phyloP scores from a whole-genome alignment of 1,284 basidiomycete genomes.

The Anthracocystis panici-leucophaei region DNA sequence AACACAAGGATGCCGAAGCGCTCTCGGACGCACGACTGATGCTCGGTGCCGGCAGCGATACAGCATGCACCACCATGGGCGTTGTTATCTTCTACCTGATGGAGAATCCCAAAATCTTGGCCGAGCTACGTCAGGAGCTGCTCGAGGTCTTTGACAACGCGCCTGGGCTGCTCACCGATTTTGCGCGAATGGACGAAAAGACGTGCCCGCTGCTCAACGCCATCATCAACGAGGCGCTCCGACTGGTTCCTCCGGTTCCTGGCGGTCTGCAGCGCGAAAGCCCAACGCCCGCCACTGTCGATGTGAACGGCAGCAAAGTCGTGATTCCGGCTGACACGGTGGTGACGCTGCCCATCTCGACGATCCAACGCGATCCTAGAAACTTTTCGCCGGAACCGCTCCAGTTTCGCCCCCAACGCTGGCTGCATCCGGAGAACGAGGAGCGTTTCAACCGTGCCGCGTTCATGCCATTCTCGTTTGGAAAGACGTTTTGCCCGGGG shows the following conservation, averaged over 20 bases:
- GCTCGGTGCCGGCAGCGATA: constrained; percentile 50
- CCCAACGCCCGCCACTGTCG: constrained; percentile 7
- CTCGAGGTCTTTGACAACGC: constrained; percentile 28
- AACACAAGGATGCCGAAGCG: constrained; percentile 19
- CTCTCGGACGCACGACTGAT: constrained; percentile 41
- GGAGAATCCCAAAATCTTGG: constrained; percentile 17
- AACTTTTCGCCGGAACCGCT: constrained; percentile 41
- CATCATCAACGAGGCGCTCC: constrained; percentile 43
- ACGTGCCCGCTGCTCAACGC: constrained; percentile 47
- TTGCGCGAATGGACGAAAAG: constrained; percentile 23
- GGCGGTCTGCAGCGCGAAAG: constrained; percentile 41
- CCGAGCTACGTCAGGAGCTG: constrained; percentile 28
- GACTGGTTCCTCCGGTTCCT: constrained; percentile 41
- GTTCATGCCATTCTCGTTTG: constrained; percentile 43
- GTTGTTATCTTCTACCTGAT: constrained; percentile 39
- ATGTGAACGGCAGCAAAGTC: constrained; percentile 21
- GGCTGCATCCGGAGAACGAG: constrained; percentile 32
- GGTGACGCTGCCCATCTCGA: constrained; percentile 35
- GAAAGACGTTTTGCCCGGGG: constrained; percentile 39
- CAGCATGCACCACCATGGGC: constrained; percentile 37
- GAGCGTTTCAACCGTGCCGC: constrained; percentile 28
- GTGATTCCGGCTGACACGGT: constrained; percentile 30
- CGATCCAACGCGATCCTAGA: constrained; percentile 36
- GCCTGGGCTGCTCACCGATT: constrained; percentile 24
- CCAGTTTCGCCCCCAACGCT: constrained; percentile 36